phyloP scores from a whole-genome alignment of 2,329 filamentous ascomycete genomes.

The Leptographium lundbergii region DNA sequence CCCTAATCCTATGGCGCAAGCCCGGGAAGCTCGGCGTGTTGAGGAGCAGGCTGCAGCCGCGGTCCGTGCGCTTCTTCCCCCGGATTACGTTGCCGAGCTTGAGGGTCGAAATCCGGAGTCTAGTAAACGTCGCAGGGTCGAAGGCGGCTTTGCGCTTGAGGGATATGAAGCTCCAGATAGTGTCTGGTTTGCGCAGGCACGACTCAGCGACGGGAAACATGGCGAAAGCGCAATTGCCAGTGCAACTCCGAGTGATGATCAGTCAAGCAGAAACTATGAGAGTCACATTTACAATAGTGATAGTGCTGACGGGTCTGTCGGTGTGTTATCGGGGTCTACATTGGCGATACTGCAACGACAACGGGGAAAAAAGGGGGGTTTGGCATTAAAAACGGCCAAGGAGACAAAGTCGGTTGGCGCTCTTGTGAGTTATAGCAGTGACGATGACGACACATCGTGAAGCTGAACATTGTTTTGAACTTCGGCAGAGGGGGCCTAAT shows the following conservation, averaged over 20 bases:
- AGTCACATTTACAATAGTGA: constrained; percentile 21
- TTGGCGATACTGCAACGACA: constrained; percentile 59
- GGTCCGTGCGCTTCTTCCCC: constrained; percentile 74
- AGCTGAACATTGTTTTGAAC: background rate
- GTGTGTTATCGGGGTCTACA: constrained; percentile 70
- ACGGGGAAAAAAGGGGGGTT: constrained; percentile 29
- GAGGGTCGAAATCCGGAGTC: constrained; percentile 84
- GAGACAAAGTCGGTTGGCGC: constrained; percentile 48
- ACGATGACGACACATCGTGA: constrained; percentile 22
- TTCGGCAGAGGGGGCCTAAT: too few species aligned
- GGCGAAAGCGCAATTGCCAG: constrained; percentile 33
- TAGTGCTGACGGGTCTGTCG: constrained; percentile 31
- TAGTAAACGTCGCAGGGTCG: constrained; percentile 76
- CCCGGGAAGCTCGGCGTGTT: constrained; percentile 73
- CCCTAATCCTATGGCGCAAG: constrained; percentile 89
- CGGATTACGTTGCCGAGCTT: constrained; percentile 83
- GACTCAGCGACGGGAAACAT: constrained; percentile 38
- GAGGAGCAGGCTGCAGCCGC: constrained; percentile 97
- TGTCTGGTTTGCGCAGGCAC: constrained; percentile 71
- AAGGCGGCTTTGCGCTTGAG: constrained; percentile 76
- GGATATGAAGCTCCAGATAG: constrained; percentile 92
- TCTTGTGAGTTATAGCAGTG: constrained; percentile 80
- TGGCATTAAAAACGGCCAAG: constrained; percentile 41
- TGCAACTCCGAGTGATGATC: background rate
- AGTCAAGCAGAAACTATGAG: constrained; percentile 37